Evolutionary conservation across 805 yeast genomes (phyloP), one percentile per base, ranked within the genome.

Genomic region (Candida schatavii): DNA sequence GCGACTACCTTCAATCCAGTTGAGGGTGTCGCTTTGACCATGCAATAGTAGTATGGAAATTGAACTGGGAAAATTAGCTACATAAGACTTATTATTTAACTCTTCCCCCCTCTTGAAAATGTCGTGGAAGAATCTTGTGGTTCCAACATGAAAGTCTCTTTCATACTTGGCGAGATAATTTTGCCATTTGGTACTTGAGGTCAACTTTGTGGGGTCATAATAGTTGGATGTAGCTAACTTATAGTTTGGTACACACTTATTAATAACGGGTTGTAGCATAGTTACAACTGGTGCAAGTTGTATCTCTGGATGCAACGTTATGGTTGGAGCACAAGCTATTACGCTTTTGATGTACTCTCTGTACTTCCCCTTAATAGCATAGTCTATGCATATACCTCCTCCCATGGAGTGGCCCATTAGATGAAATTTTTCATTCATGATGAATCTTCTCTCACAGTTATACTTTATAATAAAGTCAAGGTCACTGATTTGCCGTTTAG

Each of bases 381-480:
- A 85, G 57, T 81, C 82, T 44, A 85, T 62, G 0, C 65, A 66
- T 39, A 85, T 78, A 0, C 84, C 90, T 17, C 91, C 91, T 38
- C 95, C 95, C 90, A 86, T 84, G 6, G 89, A 83, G 49, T 81
- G 88, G 1, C 91, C 89, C 53, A 75, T 66, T 34, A 86, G 52
- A 50, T 67, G 73, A 25, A 84, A 50, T 46, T 75, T 75, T 36
- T 66, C 69, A 5, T 15, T 18, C 14, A 70, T 68, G 18, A 72
- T 51, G 39, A 72, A 73, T 13, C 35, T 31, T 31, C 35, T 31
- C 7, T 31, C 35, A 15, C 15, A 9, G 11, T 31, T 31, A 18
- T 31, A 31, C 21, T 31, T 11, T 15, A 31, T 22, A 4, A 31
- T 31, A 51, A 67, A 75, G 42, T 83, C 80, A 50, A 85, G 64